Evolutionary conservation across 1,284 basidiomycete species (phyloP).

Genomic region (Melanopsichium pennsylvanicum): DNA sequence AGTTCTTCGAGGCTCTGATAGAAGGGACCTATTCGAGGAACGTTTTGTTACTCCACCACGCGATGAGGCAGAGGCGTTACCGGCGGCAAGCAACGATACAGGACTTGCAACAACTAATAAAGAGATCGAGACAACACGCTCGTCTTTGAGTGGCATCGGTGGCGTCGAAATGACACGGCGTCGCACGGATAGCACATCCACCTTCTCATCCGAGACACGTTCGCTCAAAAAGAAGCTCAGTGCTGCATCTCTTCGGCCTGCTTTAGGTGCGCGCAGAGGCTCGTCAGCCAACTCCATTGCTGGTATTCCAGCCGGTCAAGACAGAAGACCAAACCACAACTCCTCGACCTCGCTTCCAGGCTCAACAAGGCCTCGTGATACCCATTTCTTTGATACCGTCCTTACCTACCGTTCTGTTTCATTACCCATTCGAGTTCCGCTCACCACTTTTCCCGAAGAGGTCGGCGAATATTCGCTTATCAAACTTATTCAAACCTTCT

Average conservation of each 20-base stretch:
- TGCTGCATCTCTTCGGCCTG: constrained; percentile 30
- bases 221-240: constrained; percentile 44
- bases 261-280: constrained; percentile 25
- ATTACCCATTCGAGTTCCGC: constrained; percentile 52
- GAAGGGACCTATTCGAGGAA: constrained; percentile 84
- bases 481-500: constrained; percentile 86
- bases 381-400: constrained; percentile 87
- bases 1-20: constrained; percentile 85
- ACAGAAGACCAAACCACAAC: constrained; percentile 16
- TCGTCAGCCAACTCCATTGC: constrained; percentile 39
- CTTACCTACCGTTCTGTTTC: constrained; percentile 72
- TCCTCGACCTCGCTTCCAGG: constrained; percentile 14
- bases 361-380: constrained; percentile 72
- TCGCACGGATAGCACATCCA: constrained; percentile 38
- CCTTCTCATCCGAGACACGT: constrained; percentile 33
- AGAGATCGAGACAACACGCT: constrained; percentile 15
- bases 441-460: constrained; percentile 74
- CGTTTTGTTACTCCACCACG: constrained; percentile 65
- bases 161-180: constrained; percentile 10
- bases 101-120: constrained; percentile 1
- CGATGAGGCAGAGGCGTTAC: constrained; percentile 1
- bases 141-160: constrained; percentile 3
- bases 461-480: constrained; percentile 98
- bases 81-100: not conserved
- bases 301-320: not conserved